Percentiles rank a stretch among this genome's conserved stretches.
phyloP scores from a whole-genome alignment of 257 asterid species.

The Primulina tabacum region DNA sequence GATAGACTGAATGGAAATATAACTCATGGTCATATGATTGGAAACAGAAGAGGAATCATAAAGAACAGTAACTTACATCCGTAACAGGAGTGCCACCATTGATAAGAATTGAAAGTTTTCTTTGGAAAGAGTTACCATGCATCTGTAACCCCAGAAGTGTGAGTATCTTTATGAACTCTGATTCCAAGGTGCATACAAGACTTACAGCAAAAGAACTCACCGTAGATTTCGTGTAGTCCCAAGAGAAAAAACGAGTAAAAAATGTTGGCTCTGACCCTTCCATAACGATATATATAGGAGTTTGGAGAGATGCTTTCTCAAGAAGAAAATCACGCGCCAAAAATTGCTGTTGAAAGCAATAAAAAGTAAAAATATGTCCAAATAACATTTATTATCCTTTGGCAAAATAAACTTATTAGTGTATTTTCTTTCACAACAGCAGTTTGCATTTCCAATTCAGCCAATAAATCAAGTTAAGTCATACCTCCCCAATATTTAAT shows the following conservation, averaged over 20 bases:
- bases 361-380: not conserved
- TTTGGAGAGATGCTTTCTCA: slow-evolving; percentile 45
- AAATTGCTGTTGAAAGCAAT: slow-evolving; percentile 61
- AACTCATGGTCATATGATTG: not conserved
- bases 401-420: not conserved
- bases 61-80: slow-evolving; percentile 55
- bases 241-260: slow-evolving; percentile 72
- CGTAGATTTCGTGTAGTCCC: slow-evolving; percentile 72
- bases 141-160: slow-evolving; percentile 48
- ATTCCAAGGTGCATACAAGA: not conserved
- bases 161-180: slow-evolving; percentile 22
- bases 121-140: slow-evolving; percentile 93
- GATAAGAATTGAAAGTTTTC: slow-evolving; percentile 73
- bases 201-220: slow-evolving; percentile 48
- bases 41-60: slow-evolving; percentile 14
- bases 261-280: slow-evolving; percentile 82
- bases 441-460: slow-evolving; percentile 22
- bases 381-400: not conserved
- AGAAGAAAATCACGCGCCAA: slow-evolving; percentile 50
- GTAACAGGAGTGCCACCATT: slow-evolving; percentile 53
- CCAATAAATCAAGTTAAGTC: slow-evolving; percentile 13
- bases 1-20: slow-evolving; percentile 12
- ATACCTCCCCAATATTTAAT: slow-evolving; percentile 76
- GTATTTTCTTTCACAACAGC: not conserved
- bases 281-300: slow-evolving; percentile 62